Percentiles rank a stretch among this genome's conserved stretches.
Evolutionary conservation across 306 rosid species (phyloP).

Genomic region (Quercus gilva): DNA sequence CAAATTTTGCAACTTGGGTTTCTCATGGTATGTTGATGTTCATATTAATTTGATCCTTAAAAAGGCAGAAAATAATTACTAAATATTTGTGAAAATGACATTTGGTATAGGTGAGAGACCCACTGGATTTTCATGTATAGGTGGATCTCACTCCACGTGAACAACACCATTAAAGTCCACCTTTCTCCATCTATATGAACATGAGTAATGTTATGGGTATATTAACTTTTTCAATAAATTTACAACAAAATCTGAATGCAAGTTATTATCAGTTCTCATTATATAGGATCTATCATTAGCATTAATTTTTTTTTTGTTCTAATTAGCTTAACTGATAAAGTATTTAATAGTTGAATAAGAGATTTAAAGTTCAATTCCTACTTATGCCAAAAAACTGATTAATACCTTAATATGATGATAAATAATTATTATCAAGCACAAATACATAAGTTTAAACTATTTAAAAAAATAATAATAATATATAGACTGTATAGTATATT

Average conservation of each 20-base stretch:
- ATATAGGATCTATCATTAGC: too few species aligned
- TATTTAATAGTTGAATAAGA: fast-evolving
- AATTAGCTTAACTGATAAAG: fast-evolving
- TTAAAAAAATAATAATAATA: too few species aligned
- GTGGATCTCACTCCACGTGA: slow-evolving; percentile 27
- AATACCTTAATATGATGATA: fast-evolving
- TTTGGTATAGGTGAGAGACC: not conserved
- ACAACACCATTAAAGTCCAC: not conserved
- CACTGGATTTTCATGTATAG: not conserved
- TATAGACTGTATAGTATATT: too few species aligned
- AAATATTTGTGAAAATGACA: not conserved
- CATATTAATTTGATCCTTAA: too few species aligned
- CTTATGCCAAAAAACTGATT: fast-evolving
- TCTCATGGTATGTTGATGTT: not conserved
- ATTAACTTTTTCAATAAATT: too few species aligned
- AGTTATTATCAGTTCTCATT: too few species aligned
- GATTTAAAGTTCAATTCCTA: fast-evolving
- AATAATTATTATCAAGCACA: too few species aligned
- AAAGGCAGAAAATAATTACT: not conserved
- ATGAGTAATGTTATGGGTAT: too few species aligned
- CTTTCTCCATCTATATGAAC: not conserved
- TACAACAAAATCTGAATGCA: too few species aligned
- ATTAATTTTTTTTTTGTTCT: too few species aligned
- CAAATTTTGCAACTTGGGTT: not conserved
- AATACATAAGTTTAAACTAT: too few species aligned